Percentiles rank a stretch among this genome's conserved stretches.
These are phyloP conservation scores for Calamus simplicifolius DNA, from an alignment of 176 grass and related monocot species.

Conservation along the genomic window DNA sequence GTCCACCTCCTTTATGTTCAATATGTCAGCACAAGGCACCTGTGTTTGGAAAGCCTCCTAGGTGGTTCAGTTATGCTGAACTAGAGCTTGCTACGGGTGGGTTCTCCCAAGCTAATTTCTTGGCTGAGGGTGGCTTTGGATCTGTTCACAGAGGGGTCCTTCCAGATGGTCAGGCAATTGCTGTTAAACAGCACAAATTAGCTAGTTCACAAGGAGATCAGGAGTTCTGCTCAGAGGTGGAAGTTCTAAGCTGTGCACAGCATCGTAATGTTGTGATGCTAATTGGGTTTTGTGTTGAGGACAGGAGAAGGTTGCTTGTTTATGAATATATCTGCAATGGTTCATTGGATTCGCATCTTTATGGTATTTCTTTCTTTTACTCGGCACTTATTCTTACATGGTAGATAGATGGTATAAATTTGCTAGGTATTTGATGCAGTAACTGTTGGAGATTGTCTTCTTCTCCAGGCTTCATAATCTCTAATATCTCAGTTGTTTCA, in stretches of 20 bases:
- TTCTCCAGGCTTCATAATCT: no score
- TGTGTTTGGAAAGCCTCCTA: conserved; percentile 90
- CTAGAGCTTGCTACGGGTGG: conserved; percentile 87
- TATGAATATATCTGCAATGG: conserved; percentile 99
- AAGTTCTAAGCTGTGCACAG: conserved; percentile 97
- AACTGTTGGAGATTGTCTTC: no score
- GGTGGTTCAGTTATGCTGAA: conserved; percentile 94
- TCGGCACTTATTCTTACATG: no score
- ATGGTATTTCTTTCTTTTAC: conserved; percentile 40
- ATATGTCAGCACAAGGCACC: conserved; percentile 98
- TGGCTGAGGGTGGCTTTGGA: conserved; percentile 98
- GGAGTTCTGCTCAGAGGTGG: conserved; percentile 98
- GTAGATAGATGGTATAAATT: no score
- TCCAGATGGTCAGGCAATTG: conserved; percentile 91
- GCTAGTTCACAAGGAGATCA: conserved; percentile 92
- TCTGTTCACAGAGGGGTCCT: conserved; percentile 92
- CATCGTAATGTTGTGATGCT: conserved; percentile 99
- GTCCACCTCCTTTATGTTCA: conserved; percentile 91
- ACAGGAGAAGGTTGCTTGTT: conserved; percentile 89
- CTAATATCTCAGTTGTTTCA: no score
- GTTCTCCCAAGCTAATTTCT: conserved; percentile 91
- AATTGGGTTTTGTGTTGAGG: conserved; percentile 97
- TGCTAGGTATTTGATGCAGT: no score
- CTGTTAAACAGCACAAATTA: conserved; percentile 98
- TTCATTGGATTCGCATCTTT: conserved; percentile 96